Percentiles rank a stretch among this genome's conserved stretches.
These are phyloP conservation scores for Pulveroboletus sp. DNA, from an alignment of 768 basidiomycete species.

Conservation along the genomic window DNA sequence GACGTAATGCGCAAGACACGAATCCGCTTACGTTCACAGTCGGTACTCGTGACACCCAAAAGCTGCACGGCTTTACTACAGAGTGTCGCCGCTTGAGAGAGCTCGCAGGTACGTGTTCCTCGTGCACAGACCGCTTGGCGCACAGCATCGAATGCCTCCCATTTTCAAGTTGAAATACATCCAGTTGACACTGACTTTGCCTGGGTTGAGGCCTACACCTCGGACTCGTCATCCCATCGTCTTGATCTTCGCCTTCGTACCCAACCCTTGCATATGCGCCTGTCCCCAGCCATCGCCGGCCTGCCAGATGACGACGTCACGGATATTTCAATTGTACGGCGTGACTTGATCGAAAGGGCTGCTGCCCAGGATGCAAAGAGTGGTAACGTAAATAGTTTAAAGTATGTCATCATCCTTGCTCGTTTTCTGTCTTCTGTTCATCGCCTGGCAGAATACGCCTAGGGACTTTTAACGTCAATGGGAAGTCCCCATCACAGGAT, in stretches of 20 bases:
- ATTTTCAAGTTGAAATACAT: conserved; percentile 10
- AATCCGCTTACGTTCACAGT: conserved; percentile 44
- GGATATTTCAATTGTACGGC: conserved; percentile 56
- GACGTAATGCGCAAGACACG: conserved; percentile 35
- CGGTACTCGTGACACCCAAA: conserved; percentile 37
- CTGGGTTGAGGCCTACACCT: conserved; percentile 17
- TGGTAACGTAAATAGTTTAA: conserved; percentile 21
- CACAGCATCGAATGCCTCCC: background rate
- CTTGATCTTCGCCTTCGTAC: conserved; percentile 50
- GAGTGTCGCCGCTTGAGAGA: conserved; percentile 58
- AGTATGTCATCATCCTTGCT: conserved; percentile 9
- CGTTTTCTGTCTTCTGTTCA: background rate
- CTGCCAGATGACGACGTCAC: conserved; percentile 52
- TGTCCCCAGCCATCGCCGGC: conserved; percentile 62
- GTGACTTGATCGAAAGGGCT: conserved; percentile 55
- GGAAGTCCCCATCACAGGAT: conserved; percentile 68
- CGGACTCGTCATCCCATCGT: conserved; percentile 3
- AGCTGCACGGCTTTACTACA: conserved; percentile 41
- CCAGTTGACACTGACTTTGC: conserved; percentile 9
- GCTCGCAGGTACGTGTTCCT: conserved; percentile 37
- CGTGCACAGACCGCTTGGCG: background rate
- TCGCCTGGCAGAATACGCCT: conserved; percentile 48
- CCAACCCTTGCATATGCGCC: conserved; percentile 45
- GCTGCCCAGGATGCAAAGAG: conserved; percentile 33
- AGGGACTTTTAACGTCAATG: conserved; percentile 86